Evolutionary conservation across 2,329 filamentous ascomycete species (phyloP).

Genomic region (Apiospora arundinis): DNA sequence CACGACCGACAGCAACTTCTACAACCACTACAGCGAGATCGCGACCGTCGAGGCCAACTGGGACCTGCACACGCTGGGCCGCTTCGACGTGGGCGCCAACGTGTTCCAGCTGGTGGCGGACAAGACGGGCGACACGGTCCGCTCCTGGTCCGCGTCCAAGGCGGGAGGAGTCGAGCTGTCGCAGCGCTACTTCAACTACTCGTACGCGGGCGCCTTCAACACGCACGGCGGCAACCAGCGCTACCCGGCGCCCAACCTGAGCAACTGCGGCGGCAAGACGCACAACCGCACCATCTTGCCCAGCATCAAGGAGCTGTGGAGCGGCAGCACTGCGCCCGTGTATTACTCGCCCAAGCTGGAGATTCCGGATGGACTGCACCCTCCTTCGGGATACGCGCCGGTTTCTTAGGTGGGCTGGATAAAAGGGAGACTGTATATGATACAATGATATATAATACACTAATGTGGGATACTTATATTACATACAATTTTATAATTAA

Average conservation of each 20-base stretch:
- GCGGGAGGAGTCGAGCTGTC: conserved; percentile 33
- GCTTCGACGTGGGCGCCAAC: conserved; percentile 76
- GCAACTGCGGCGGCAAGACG: conserved; percentile 30
- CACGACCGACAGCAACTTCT: conserved; percentile 72
- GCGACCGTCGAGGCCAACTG: conserved; percentile 74
- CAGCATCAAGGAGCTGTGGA: conserved; percentile 47
- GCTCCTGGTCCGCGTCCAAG: conserved; percentile 39
- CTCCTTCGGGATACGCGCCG: conserved; percentile 46
- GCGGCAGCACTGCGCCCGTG: conserved; percentile 43
- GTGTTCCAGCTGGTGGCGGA: conserved; percentile 67
- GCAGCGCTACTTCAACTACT: conserved; percentile 56
- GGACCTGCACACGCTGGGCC: conserved; percentile 71
- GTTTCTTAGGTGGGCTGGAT: neutral
- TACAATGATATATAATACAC: neutral
- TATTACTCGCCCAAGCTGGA: conserved; percentile 51
- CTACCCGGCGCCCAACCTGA: conserved; percentile 50
- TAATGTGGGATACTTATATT: neutral
- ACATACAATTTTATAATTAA: neutral
- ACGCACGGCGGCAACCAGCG: conserved; percentile 40
- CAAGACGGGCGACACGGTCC: conserved; percentile 62
- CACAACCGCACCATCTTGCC: conserved; percentile 44
- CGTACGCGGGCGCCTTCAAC: conserved; percentile 59
- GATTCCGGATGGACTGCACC: conserved; percentile 49
- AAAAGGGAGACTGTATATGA: neutral
- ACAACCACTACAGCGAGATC: conserved; percentile 75